Base-by-base conservation (phyloP, 1,284 basidiomycete species). In the Sparassis latifolia region DNA sequence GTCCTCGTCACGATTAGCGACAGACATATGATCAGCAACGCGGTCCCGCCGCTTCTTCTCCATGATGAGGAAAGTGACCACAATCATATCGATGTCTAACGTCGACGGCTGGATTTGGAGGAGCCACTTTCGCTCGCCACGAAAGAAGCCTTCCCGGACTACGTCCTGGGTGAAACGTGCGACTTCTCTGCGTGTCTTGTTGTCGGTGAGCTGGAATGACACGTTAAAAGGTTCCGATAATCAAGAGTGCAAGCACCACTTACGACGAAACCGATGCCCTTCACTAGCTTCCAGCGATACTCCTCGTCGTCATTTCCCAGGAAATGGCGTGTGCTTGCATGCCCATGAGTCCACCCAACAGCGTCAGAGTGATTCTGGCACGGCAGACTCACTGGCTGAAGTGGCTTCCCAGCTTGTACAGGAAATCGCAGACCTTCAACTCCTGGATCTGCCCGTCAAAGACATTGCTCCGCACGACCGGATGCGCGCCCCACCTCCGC, bases 41-140 rank as follows among this genome's bases (percentile, higher is more conserved):
- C 56, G 52, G 39, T 75, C 74, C 33, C 74, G 68, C 31, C 74
- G 65, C 53, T 75, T 75, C 64, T 73, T 77, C 65, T 77, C 76
- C 68, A 79, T 70, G 51, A 80, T 71, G 52, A 79, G 57, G 54
- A 78, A 79, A 10, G 77, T 76, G 35, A 79, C 61, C 30, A 80
- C 64, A 44, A 79, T 61, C 50, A 79, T 64, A 59, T 80, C 77
- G 52, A 77, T 68, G 57, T 78, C 72, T 31, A 79, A 60, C 38
- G 57, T 57, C 40, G 59, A 58, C 31, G 76, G 72, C 49, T 75
- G 68, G 43, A 78, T 70, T 38, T 64, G 64, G 29, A 80, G 68
- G 37, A 69, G 66, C 45, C 70, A 69, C 54, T 72, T 77, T 52
- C 64, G 67, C 58, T 78, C 69, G n/a, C 72, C 73, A 3, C 69